Evolutionary conservation across 768 basidiomycete species (phyloP).

Genomic region (Russula vinacea): DNA sequence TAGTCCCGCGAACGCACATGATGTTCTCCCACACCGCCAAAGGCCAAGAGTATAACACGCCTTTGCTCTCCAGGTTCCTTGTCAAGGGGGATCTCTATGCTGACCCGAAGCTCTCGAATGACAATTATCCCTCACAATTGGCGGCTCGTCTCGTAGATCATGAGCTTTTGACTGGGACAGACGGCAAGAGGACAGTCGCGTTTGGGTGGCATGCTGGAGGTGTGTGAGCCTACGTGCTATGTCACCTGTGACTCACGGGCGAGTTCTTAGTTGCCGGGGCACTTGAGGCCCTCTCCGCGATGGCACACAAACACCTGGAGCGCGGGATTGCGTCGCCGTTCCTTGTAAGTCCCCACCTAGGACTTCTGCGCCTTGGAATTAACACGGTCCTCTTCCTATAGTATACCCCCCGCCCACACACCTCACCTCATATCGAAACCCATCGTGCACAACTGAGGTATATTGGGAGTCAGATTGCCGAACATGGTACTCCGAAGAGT

Average conservation of each 20-base stretch:
- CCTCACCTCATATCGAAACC: slow-evolving; percentile 53
- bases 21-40: slow-evolving; percentile 95
- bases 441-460: slow-evolving; percentile 54
- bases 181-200: slow-evolving; percentile 75
- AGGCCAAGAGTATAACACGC: slow-evolving; percentile 82
- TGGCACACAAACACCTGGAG: slow-evolving; percentile 76
- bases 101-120: slow-evolving; percentile 7
- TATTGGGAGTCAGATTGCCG: slow-evolving; percentile 54
- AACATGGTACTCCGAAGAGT: slow-evolving; percentile 55
- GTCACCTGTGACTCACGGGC: background rate
- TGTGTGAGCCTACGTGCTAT: slow-evolving; percentile 37
- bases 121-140: slow-evolving; percentile 16
- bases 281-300: slow-evolving; percentile 73
- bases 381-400: slow-evolving; percentile 31
- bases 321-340: slow-evolving; percentile 80
- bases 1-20: slow-evolving; percentile 62
- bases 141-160: slow-evolving; percentile 73
- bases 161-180: slow-evolving; percentile 64
- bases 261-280: slow-evolving; percentile 68
- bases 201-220: slow-evolving; percentile 95
- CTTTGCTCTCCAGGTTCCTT: slow-evolving; percentile 66
- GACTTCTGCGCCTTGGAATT: background rate
- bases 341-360: slow-evolving; percentile 50
- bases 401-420: slow-evolving; percentile 81
- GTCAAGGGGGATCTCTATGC: slow-evolving; percentile 22